A percentile compares a stretch with the other conserved stretches of the same genome.
Evolutionary conservation across 1,284 basidiomycete species (phyloP).

Genomic region (Boletus smithii): DNA sequence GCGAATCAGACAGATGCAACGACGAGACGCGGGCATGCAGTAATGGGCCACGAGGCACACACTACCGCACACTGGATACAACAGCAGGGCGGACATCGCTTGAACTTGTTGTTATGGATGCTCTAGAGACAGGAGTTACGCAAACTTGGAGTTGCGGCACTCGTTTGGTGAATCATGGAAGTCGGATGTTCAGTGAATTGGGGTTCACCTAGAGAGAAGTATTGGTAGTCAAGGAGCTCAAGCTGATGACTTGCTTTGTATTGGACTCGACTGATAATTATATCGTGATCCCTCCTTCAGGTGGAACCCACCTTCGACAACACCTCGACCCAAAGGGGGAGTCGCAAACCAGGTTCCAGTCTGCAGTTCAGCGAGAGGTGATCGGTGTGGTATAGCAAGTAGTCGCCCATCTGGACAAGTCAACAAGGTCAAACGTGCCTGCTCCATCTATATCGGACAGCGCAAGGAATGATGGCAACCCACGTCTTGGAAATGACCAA

Average conservation of each 20-base stretch:
- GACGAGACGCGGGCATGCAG: too few species aligned
- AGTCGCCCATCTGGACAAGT: background rate
- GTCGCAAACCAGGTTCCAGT: background rate
- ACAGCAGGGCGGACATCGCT: background rate
- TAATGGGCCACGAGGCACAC: too few species aligned
- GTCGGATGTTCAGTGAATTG: background rate
- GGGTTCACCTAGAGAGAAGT: conserved; percentile 4
- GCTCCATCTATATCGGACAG: conserved; percentile 3
- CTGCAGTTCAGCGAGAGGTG: background rate
- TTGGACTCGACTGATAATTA: too few species aligned
- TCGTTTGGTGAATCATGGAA: conserved; percentile 9
- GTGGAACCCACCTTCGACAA: background rate
- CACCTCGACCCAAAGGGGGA: background rate
- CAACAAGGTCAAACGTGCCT: background rate
- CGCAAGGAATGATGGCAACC: background rate
- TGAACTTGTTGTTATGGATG: background rate
- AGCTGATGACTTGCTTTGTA: background rate
- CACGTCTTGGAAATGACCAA: background rate
- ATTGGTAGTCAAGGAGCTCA: background rate
- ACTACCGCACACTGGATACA: background rate
- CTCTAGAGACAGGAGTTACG: background rate
- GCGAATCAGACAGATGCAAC: too few species aligned
- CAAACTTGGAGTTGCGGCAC: background rate
- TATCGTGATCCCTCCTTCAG: background rate
- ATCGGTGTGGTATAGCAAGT: background rate